These are phyloP conservation scores for Eimeria zaria DNA, from an alignment of 169 alveolate species.

Conservation along the genomic window DNA sequence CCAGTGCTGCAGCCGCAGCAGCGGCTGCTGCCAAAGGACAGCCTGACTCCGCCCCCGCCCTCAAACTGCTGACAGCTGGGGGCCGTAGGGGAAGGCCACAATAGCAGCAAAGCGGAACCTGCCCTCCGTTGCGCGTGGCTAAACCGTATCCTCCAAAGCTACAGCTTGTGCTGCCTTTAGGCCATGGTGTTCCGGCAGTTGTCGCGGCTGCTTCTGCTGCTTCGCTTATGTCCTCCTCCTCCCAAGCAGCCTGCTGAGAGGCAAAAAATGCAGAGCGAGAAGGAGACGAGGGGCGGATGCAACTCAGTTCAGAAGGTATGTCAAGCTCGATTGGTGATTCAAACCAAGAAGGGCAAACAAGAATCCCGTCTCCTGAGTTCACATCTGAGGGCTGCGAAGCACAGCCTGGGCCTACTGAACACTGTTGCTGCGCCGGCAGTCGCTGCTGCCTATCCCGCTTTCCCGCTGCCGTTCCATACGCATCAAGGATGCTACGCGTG, in stretches of 20 bases:
- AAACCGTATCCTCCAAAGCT: slow-evolving; percentile 72
- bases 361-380: background rate
- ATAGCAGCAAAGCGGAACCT: slow-evolving; percentile 75
- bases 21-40: slow-evolving; percentile 75
- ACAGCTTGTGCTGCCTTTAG: slow-evolving; percentile 61
- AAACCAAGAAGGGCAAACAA: slow-evolving; percentile 72
- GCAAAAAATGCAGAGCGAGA: slow-evolving; percentile 39
- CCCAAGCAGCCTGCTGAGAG: slow-evolving; percentile 68
- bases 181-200: slow-evolving; percentile 75
- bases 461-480: slow-evolving; percentile 16
- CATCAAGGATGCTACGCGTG: slow-evolving; percentile 41
- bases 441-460: slow-evolving; percentile 46
- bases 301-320: background rate
- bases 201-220: slow-evolving; percentile 61
- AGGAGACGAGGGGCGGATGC: slow-evolving; percentile 56
- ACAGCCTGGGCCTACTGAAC: background rate
- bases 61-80: slow-evolving; percentile 36
- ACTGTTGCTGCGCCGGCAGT: slow-evolving; percentile 40
- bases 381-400: background rate
- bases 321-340: slow-evolving; percentile 19
- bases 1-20: slow-evolving; percentile 65
- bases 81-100: slow-evolving; percentile 73
- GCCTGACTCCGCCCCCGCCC: slow-evolving; percentile 65
- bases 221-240: slow-evolving; percentile 36
- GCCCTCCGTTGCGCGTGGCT: slow-evolving; percentile 77